Base-by-base conservation (phyloP, 1,284 basidiomycete species). In the Sporisorium scitamineum region DNA sequence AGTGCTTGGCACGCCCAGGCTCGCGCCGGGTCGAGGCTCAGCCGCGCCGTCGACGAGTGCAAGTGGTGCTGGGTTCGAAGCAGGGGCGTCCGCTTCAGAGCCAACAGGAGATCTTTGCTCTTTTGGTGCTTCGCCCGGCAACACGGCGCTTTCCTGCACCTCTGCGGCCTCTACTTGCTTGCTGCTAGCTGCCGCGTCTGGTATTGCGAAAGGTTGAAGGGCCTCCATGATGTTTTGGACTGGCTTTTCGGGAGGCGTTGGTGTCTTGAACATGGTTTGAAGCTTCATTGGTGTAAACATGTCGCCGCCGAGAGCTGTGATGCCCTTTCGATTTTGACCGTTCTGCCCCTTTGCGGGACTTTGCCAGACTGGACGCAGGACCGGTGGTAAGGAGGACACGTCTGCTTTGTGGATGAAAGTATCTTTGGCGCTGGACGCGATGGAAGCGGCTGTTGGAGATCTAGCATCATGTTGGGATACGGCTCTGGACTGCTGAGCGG, bases 241-340 rank as follows among this genome's bases (percentile, higher is more conserved):
- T 2, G 61, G 63, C 52, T 64, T 70, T 48, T 63, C 63, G 6
- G 70, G 74, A 0, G 76, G 75, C 8, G 80, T 78, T 4, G 80
- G 79, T 14, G 79, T 76, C 42, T 77, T 74, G 60, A 81, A 84
- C 76, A 84, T 82, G 51, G 76, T 71, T 61, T 84, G 80, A 5
- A 84, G 73, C 45, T 76, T 77, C 63, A 81, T 78, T 0, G 81
- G 81, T 2, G 80, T 80, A 34, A 84, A 84, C 70, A 84, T 81
- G 60, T 84, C 81, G 26, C 81, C 80, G 8, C 81, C 81, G 16
- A 80, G 69, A 20, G 59, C 75, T 7, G 56, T n/a, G 20, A 80
- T 52, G 22, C 44, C 76, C 22, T 69, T 70, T 2, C 54, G 22
- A 7, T 68, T 64, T 29, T 39, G 59, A 11, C 45, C 69, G 5